These are phyloP conservation scores for Kalanchoe fedtschenkoi DNA, from an alignment of 164 flowering plant species.

Conservation along the genomic window DNA sequence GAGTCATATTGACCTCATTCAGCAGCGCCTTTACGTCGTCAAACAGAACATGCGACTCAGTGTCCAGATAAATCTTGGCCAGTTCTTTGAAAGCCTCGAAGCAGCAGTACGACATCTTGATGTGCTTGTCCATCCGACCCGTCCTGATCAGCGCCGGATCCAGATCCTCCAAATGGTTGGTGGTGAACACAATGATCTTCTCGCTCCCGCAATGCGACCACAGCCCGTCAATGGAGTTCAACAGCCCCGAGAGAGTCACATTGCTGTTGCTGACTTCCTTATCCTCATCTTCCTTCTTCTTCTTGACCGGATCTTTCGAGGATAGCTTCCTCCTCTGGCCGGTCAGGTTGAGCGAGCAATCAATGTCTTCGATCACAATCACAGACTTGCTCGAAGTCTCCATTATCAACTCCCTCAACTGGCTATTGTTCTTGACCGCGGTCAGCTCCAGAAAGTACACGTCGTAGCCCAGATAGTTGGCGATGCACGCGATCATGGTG, in stretches of 20 bases:
- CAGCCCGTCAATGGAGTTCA: constrained; percentile 64
- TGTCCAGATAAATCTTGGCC: constrained; percentile 37
- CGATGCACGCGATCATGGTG: constrained; percentile 65
- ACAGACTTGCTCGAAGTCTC: constrained; percentile 42
- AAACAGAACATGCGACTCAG: constrained; percentile 28
- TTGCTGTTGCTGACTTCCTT: constrained; percentile 21
- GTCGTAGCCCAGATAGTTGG: constrained; percentile 45
- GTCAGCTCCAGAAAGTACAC: too few species aligned
- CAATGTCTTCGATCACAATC: constrained; percentile 61
- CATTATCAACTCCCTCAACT: constrained; percentile 40
- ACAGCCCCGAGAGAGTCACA: too few species aligned
- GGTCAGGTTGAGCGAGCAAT: constrained; percentile 40
- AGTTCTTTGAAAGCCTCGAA: constrained; percentile 40
- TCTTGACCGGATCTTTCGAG: constrained; percentile 8
- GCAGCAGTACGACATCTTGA: constrained; percentile 36
- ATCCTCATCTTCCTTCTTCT: constrained; percentile 1
- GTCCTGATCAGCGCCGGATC: too few species aligned
- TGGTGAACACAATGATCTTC: too few species aligned
- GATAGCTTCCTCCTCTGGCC: too few species aligned
- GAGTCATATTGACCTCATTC: constrained; percentile 31
- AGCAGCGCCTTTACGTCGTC: constrained; percentile 14
- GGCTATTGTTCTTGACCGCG: constrained; percentile 34
- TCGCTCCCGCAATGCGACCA: too few species aligned
- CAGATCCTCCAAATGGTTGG: too few species aligned
- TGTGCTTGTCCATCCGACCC: constrained; percentile 61